A percentile compares a stretch with the other conserved stretches of the same genome.
These are phyloP conservation scores for Vanrija sp. DNA, from an alignment of 1,284 basidiomycete species.

Conservation along the genomic window DNA sequence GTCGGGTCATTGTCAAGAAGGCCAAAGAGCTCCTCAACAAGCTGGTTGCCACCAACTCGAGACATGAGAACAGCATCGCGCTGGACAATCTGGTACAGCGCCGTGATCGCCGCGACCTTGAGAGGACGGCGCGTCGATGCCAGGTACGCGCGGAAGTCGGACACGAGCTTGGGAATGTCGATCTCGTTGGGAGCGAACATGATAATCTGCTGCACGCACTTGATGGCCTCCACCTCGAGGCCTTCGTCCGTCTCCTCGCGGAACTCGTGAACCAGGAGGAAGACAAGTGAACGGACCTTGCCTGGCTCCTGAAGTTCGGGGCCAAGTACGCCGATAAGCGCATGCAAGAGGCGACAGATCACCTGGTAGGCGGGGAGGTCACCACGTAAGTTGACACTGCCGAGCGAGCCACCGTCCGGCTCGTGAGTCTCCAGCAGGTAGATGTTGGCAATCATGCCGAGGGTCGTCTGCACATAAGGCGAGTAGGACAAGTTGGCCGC, in stretches of 20 bases:
- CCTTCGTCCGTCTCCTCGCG: slow-evolving; percentile 80
- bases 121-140: slow-evolving; percentile 73
- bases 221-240: slow-evolving; percentile 87
- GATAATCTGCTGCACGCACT: slow-evolving; percentile 91
- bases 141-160: slow-evolving; percentile 68
- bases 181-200: slow-evolving; percentile 88
- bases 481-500: slow-evolving; percentile 89
- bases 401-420: slow-evolving; percentile 80
- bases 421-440: slow-evolving; percentile 92
- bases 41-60: slow-evolving; percentile 82
- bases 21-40: slow-evolving; percentile 91
- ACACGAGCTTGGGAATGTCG: slow-evolving; percentile 70
- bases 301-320: slow-evolving; percentile 90
- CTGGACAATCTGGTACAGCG: slow-evolving; percentile 94
- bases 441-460: slow-evolving; percentile 86
- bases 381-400: slow-evolving; percentile 80
- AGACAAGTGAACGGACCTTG: slow-evolving; percentile 72
- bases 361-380: slow-evolving; percentile 88
- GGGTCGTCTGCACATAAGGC: slow-evolving; percentile 79
- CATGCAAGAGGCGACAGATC: slow-evolving; percentile 86
- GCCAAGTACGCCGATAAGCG: slow-evolving; percentile 87
- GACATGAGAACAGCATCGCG: slow-evolving; percentile 89
- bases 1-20: slow-evolving; percentile 89
- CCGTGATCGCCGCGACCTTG: slow-evolving; percentile 90
- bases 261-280: slow-evolving; percentile 82